phyloP scores from a whole-genome alignment of 176 grass and related monocot species.

The Pontederia paniculata region DNA sequence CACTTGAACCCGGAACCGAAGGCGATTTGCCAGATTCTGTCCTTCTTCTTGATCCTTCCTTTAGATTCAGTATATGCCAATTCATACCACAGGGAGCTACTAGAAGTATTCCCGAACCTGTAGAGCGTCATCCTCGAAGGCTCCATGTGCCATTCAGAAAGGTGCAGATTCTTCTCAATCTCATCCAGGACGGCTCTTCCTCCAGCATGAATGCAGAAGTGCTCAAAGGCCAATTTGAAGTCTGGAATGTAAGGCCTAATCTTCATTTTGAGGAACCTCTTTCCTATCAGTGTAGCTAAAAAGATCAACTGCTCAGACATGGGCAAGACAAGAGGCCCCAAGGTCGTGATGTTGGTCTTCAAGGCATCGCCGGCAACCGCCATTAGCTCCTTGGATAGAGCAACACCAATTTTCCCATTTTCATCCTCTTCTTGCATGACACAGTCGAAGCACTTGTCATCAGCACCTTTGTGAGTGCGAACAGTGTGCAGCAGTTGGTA shows the following conservation, averaged over 20 bases:
- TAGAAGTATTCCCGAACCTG: constrained; percentile 1
- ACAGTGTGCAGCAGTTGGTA: constrained; percentile 8
- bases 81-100: constrained; percentile 5
- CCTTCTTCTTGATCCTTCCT: constrained; percentile 3
- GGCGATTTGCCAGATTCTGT: constrained; percentile 15
- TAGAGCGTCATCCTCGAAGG: constrained; percentile 6
- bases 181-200: constrained; percentile 3
- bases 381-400: constrained; percentile 9
- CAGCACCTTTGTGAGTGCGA: constrained; percentile 7
- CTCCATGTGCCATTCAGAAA: constrained; percentile 7
- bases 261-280: constrained; percentile 10
- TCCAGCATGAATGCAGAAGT: constrained; percentile 7
- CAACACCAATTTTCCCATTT: background rate
- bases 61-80: background rate
- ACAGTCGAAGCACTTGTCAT: constrained; percentile 8
- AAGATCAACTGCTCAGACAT: constrained; percentile 8
- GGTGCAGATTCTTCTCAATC: constrained; percentile 1
- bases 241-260: constrained; percentile 9
- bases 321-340: constrained; percentile 8
- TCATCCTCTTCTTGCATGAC: constrained; percentile 8
- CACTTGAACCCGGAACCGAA: constrained; percentile 19
- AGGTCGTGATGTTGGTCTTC: constrained; percentile 8
- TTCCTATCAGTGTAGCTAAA: constrained; percentile 1
- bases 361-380: constrained; percentile 1
- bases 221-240: constrained; percentile 6